These are phyloP conservation scores for Malbranchea cinnamomea DNA, from an alignment of 2,329 filamentous ascomycete species.

Conservation along the genomic window DNA sequence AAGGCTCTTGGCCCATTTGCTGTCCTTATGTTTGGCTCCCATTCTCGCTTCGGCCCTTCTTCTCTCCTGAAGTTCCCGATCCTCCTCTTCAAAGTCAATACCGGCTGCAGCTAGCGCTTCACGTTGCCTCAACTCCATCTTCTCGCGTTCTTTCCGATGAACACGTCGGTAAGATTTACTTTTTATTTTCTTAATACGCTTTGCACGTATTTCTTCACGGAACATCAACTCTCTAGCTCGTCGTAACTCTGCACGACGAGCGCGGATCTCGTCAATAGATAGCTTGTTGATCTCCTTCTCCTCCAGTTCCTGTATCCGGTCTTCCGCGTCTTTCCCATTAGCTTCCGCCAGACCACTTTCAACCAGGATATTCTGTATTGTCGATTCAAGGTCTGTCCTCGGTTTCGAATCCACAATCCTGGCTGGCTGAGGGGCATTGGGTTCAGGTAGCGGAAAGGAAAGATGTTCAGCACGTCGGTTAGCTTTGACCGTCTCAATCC, in stretches of 20 bases:
- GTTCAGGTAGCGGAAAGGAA: conserved; percentile 68
- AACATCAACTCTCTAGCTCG: conserved; percentile 73
- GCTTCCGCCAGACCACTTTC: conserved; percentile 59
- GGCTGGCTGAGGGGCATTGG: conserved; percentile 44
- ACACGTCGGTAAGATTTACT: conserved; percentile 88
- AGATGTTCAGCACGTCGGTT: conserved; percentile 86
- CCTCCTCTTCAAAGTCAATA: conserved; percentile 47
- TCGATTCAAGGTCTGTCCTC: conserved; percentile 67
- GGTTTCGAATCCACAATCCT: conserved; percentile 43
- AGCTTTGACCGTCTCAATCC: conserved; percentile 89
- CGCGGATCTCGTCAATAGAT: conserved; percentile 57
- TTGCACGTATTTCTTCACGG: conserved; percentile 72
- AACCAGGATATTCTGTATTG: conserved; percentile 77
- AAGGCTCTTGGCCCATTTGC: conserved; percentile 80
- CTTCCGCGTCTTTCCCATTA: conserved; percentile 45
- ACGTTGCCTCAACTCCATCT: conserved; percentile 41
- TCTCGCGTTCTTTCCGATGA: conserved; percentile 64
- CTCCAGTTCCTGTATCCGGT: conserved; percentile 53
- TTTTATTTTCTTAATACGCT: conserved; percentile 98
- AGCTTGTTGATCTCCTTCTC: conserved; percentile 57
- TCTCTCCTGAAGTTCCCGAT: conserved; percentile 53
- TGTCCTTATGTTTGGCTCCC: conserved; percentile 70
- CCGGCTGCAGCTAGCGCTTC: conserved; percentile 44
- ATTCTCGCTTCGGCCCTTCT: conserved; percentile 71
- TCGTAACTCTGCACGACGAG: conserved; percentile 58